A percentile compares a stretch with the other conserved stretches of the same genome.
These are phyloP conservation scores for Calonectria leucothoes DNA, from an alignment of 2,329 filamentous ascomycete genomes.

Conservation along the genomic window DNA sequence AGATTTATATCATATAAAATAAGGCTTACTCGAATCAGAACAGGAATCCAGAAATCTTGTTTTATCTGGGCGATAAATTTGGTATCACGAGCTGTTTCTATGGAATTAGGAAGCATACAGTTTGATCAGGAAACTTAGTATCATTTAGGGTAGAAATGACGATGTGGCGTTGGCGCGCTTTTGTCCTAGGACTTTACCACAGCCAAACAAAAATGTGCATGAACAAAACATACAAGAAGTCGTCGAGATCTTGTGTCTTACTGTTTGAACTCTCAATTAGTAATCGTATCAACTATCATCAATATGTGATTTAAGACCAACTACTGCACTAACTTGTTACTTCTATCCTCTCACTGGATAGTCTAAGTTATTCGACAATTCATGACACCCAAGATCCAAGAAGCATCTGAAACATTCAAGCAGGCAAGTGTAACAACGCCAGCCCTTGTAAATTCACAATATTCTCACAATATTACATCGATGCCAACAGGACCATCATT, in stretches of 20 bases:
- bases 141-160: too few species aligned
- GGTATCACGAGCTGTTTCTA: too few species aligned
- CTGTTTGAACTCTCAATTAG: not conserved
- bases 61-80: too few species aligned
- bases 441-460: not conserved
- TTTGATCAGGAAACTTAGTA: too few species aligned
- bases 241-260: not conserved
- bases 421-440: not conserved
- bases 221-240: not conserved
- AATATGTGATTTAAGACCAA: not conserved
- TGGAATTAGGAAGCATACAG: too few species aligned
- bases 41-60: too few species aligned
- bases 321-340: not conserved
- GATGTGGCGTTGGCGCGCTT: too few species aligned
- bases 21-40: too few species aligned
- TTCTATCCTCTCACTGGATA: not conserved
- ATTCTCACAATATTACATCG: not conserved
- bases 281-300: not conserved
- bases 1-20: too few species aligned
- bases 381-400: not conserved
- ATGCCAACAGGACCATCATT: not conserved
- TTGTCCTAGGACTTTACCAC: too few species aligned
- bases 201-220: too few species aligned
- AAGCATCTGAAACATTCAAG: not conserved
- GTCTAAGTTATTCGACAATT: not conserved